Evolutionary conservation across 192 early-diverging fungal species (phyloP).

Genomic region (Dissophora globulifera): DNA sequence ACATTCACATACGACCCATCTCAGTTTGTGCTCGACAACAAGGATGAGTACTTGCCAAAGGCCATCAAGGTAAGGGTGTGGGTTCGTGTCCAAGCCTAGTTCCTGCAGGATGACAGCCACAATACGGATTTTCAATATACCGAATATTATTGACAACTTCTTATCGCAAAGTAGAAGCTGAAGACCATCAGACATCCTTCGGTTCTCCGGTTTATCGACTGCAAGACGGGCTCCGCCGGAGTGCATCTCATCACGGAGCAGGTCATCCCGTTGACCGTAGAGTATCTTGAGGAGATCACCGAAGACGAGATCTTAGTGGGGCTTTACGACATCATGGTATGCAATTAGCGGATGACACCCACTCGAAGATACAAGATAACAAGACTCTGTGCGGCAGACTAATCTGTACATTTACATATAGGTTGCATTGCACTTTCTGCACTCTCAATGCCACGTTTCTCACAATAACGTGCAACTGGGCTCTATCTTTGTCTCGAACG

Average conservation of each 20-base stretch:
- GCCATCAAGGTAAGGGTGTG: slow-evolving; percentile 41
- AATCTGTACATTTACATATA: background rate
- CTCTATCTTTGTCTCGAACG: slow-evolving; percentile 50
- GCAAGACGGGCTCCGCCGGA: slow-evolving; percentile 39
- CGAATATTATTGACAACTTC: too few species aligned
- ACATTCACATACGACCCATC: slow-evolving; percentile 44
- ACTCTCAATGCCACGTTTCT: slow-evolving; percentile 49
- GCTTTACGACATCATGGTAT: slow-evolving; percentile 51
- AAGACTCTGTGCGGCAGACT: too few species aligned
- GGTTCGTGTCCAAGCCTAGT: too few species aligned
- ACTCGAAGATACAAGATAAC: too few species aligned
- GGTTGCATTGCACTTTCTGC: slow-evolving; percentile 51
- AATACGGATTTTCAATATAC: too few species aligned
- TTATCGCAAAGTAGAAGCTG: slow-evolving; percentile 28
- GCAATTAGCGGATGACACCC: too few species aligned
- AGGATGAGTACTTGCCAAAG: slow-evolving; percentile 46
- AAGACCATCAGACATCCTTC: slow-evolving; percentile 52
- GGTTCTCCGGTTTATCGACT: slow-evolving; percentile 49
- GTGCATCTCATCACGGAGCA: slow-evolving; percentile 48
- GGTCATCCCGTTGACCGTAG: slow-evolving; percentile 32
- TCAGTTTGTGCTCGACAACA: slow-evolving; percentile 44
- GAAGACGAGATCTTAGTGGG: slow-evolving; percentile 51
- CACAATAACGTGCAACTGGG: slow-evolving; percentile 49
- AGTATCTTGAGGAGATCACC: slow-evolving; percentile 36
- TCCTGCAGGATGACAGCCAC: too few species aligned